Evolutionary conservation across 257 asterid species (phyloP), one percentile per base, ranked within the genome.

Genomic region (Solanum lignicaule): DNA sequence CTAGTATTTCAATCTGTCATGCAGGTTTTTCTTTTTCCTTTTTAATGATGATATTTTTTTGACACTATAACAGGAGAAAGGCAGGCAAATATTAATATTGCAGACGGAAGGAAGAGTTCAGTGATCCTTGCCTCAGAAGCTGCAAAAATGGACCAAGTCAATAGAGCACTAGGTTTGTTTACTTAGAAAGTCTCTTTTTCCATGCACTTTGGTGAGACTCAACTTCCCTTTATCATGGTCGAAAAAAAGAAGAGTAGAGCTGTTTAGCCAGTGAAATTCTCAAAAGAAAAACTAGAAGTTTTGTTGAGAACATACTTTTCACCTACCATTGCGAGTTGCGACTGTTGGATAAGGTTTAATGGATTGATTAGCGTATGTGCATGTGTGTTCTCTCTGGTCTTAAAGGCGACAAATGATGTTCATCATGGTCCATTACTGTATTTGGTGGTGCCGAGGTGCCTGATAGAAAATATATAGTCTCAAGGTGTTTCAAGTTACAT

Each of bases 101-200:
- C 98, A 1, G 98, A 95, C 39, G 98, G 98, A 36, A 94, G 69
- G 90, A 95, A 94, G 93, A 93, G 52, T 78, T 87, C 95, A 7
- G 93, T 92, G 72, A 96, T 96, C 89, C 99, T 96, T 89, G 97
- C 91, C 86, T 96, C 98, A 87, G 98, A 95, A 92, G 98, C 98
- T 91, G 95, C 98, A 55, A 95, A 91, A 89, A 87, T 87, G 93
- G 98, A 95, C 89, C 98, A 95, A 91, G 95, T 95, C 86, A 95
- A 95, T 91, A 90, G 98, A 90, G 98, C 99, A 38, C 94, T 46
- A 91, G 99, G 99, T 94, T 90, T 71, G 94, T 92, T 71, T 16
- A 29, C 71, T 25, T 78, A 11, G 25, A 52, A 31, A 27, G 58
- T 82, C 71, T 48, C 71, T 48, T 31, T 46, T 82, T 48, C 86